Base-by-base conservation (phyloP, 1,139 yeast species). In the Kazachstania sp. region DNA sequence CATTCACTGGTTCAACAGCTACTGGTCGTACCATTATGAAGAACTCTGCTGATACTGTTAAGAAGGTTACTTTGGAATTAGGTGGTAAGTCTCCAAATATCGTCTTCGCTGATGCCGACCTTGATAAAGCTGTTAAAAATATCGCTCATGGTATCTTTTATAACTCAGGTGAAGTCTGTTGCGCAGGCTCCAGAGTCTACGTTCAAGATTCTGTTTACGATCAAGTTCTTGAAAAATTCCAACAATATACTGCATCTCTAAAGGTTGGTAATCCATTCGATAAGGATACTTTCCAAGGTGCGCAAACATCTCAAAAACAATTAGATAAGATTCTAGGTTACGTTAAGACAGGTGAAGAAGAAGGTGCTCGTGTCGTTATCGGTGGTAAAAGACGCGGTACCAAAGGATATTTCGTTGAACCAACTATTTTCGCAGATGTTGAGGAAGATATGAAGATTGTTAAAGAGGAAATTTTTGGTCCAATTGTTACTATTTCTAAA, bases 401-500 rank as follows among this genome's bases (percentile, higher is more conserved):
- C 50, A 78, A 77, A 65, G 88, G 88, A 57, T 82, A 65, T 71
- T 83, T 78, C 59, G 66, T 83, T 52, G 71, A 76, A 64, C 88
- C 90, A 65, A 83, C 90, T 41, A 73, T 83, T 51, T 82, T 83
- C 57, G 75, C 79, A 54, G 79, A 80, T 60, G 86, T 80, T 51
- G 69, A 65, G 38, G 82, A 77, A 60, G 71, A 75, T 54, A 79
- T 79, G 83, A 69, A 68, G 60, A 80, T 83, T 60, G 81, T 79
- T 53, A 74, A 70, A 62, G 90, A 83, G 56, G 92, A 83, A 64
- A 78, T 79, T 57, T 79, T 79, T 52, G 84, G 84, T 49, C 84
- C 84, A 30, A 81, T 79, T 49, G 76, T 78, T 47, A 75, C 82
- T 38, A 69, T 78, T 48, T 65, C 76, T 54, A 78, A 77, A 65